These are phyloP conservation scores for Candida saitoana DNA, from an alignment of 805 yeast genomes.

Conservation along the genomic window DNA sequence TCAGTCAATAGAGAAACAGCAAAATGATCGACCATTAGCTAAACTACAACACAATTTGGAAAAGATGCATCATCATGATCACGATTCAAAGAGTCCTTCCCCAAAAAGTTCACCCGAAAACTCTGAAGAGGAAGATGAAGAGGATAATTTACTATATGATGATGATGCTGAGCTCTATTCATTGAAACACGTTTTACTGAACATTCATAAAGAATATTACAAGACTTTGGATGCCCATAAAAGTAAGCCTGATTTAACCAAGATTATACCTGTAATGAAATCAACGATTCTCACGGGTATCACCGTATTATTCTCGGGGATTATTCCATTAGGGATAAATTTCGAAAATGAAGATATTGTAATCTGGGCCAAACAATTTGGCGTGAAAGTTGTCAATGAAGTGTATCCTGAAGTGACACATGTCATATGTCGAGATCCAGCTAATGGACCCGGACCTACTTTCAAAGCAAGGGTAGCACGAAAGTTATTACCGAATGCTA, in stretches of 20 bases:
- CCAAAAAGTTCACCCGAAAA: conserved; percentile 14
- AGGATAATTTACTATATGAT: conserved; percentile 60
- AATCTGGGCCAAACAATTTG: conserved; percentile 88
- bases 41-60: conserved; percentile 74
- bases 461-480: conserved; percentile 80
- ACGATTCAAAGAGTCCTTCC: conserved; percentile 14
- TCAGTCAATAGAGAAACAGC: conserved; percentile 72
- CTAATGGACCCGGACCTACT: conserved; percentile 45
- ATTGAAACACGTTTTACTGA: conserved; percentile 56
- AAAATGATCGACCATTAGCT: conserved; percentile 79
- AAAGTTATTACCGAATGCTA: conserved; percentile 53
- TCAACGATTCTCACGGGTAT: conserved; percentile 60
- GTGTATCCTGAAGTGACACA: conserved; percentile 77
- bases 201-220: conserved; percentile 69
- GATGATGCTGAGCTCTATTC: conserved; percentile 74
- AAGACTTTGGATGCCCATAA: conserved; percentile 11
- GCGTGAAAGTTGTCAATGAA: conserved; percentile 76
- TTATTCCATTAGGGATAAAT: conserved; percentile 79
- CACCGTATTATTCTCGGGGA: conserved; percentile 76
- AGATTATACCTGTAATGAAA: conserved; percentile 75
- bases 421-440: conserved; percentile 72
- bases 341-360: conserved; percentile 80
- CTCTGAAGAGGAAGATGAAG: conserved; percentile 28
- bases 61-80: conserved; percentile 34
- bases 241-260: conserved; percentile 56